Conservation (phyloP, 108 stramenopile genomes). For the Cyclotella cryptica region DNA sequence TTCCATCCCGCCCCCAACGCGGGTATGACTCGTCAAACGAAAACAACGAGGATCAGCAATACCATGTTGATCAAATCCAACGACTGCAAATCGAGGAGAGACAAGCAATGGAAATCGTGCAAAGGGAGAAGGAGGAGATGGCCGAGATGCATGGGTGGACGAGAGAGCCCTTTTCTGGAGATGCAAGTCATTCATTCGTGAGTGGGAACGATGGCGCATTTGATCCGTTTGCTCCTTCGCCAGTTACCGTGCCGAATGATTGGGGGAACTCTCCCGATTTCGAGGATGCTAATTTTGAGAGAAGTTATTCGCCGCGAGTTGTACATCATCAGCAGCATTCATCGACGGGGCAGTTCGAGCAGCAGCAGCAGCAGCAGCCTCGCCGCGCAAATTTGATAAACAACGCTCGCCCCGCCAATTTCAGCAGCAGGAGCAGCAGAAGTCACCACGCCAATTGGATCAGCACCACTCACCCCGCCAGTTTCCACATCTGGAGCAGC, state of each 20-base stretch:
- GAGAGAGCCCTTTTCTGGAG: background rate
- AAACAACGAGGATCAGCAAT: conserved; percentile 14
- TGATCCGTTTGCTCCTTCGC: conserved; percentile 35
- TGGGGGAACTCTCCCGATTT: too few relatives aligned
- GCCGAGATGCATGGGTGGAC: background rate
- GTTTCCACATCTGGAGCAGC: too few relatives aligned
- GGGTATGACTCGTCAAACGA: background rate
- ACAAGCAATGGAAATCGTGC: background rate
- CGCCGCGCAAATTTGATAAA: too few relatives aligned
- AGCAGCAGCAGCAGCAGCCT: too few relatives aligned
- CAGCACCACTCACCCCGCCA: too few relatives aligned
- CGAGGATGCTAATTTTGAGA: background rate
- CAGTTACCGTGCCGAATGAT: background rate
- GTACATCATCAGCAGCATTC: background rate
- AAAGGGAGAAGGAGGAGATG: background rate
- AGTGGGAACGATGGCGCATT: conserved; percentile 9
- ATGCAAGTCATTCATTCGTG: background rate
- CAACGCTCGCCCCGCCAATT: too few relatives aligned
- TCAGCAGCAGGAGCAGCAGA: too few relatives aligned
- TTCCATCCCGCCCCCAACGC: background rate
- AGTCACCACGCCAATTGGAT: too few relatives aligned
- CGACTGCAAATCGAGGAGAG: background rate
- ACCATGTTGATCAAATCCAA: background rate
- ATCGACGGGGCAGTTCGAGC: background rate
- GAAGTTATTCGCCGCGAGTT: background rate